Evolutionary conservation across 139 green algal species (phyloP).

Genomic region (Tetratostichococcus sp.): DNA sequence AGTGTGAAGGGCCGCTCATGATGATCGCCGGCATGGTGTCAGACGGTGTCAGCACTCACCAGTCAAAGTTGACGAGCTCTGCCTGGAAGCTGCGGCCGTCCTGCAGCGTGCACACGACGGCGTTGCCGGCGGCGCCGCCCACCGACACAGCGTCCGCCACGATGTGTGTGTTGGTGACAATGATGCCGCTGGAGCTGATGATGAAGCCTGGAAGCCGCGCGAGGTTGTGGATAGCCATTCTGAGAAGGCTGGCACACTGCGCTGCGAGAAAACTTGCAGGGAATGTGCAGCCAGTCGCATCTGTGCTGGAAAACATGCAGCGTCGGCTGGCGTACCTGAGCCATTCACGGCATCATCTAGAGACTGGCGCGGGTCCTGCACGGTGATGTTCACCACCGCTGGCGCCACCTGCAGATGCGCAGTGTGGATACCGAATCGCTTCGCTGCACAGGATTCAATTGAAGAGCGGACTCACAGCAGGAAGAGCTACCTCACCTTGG

Average conservation of each 20-base stretch:
- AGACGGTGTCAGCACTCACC: slow-evolving; percentile 2
- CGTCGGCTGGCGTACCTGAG: background rate
- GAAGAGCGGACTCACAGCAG: background rate
- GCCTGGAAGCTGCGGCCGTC: slow-evolving; percentile 74
- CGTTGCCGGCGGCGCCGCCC: slow-evolving; percentile 3
- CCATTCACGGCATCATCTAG: background rate
- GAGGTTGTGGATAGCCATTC: too few species aligned
- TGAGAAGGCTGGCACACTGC: too few species aligned
- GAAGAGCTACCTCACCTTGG: slow-evolving; percentile 40
- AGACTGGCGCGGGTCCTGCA: background rate
- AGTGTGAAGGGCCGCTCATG: too few species aligned
- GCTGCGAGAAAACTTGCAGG: too few species aligned
- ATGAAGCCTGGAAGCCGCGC: slow-evolving; percentile 55
- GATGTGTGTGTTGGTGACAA: slow-evolving; percentile 83
- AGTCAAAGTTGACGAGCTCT: slow-evolving; percentile 50
- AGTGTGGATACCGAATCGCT: too few species aligned
- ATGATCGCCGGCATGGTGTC: too few species aligned
- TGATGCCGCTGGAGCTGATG: slow-evolving; percentile 47
- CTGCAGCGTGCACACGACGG: slow-evolving; percentile 60
- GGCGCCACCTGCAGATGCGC: slow-evolving; percentile 22
- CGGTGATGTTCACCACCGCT: slow-evolving; percentile 57
- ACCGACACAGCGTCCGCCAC: slow-evolving; percentile 43
- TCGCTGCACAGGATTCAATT: too few species aligned
- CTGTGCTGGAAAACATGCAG: too few species aligned
- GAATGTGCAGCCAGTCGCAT: too few species aligned